These are phyloP conservation scores for Dothideomycetes sp. DNA, from an alignment of 2,329 filamentous ascomycete species.

Conservation along the genomic window DNA sequence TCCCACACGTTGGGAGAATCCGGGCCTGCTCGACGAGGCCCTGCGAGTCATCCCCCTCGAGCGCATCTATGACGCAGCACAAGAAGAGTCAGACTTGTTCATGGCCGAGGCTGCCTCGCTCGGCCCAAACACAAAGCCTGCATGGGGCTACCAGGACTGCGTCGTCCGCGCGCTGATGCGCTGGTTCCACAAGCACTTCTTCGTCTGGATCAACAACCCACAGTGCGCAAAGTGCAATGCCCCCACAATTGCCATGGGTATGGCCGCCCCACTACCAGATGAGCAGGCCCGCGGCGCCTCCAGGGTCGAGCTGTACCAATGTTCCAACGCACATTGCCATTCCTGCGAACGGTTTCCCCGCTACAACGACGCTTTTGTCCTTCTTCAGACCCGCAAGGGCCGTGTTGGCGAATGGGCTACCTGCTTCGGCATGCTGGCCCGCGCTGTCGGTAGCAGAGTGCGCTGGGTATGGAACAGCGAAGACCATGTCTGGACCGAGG, in stretches of 20 bases:
- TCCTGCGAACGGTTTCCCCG: slow-evolving; percentile 82
- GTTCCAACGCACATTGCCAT: slow-evolving; percentile 63
- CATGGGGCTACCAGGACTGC: slow-evolving; percentile 98
- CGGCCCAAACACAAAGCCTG: slow-evolving; percentile 64
- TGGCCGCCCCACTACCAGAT: slow-evolving; percentile 75
- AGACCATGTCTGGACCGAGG: slow-evolving; percentile 95
- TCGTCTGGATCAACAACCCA: slow-evolving; percentile 94
- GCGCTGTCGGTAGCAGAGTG: slow-evolving; percentile 79
- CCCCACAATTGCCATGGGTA: slow-evolving; percentile 71
- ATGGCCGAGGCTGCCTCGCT: slow-evolving; percentile 81
- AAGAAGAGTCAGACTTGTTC: slow-evolving; percentile 83
- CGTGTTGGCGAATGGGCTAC: slow-evolving; percentile 95
- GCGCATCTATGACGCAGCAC: slow-evolving; percentile 83
- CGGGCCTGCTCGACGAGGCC: slow-evolving; percentile 85
- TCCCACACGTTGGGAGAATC: slow-evolving; percentile 92
- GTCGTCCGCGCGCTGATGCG: slow-evolving; percentile 80
- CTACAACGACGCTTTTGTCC: slow-evolving; percentile 88
- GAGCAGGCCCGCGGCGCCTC: slow-evolving; percentile 81
- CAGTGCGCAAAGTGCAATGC: slow-evolving; percentile 71
- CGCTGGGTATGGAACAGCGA: slow-evolving; percentile 98
- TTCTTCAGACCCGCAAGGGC: slow-evolving; percentile 76
- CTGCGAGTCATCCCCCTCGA: slow-evolving; percentile 78
- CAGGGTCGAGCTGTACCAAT: slow-evolving; percentile 82
- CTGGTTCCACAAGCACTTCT: slow-evolving; percentile 95
- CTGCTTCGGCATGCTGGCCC: slow-evolving; percentile 96